Conservation (phyloP, 2,329 filamentous ascomycete genomes). For the Exophiala sp. region DNA sequence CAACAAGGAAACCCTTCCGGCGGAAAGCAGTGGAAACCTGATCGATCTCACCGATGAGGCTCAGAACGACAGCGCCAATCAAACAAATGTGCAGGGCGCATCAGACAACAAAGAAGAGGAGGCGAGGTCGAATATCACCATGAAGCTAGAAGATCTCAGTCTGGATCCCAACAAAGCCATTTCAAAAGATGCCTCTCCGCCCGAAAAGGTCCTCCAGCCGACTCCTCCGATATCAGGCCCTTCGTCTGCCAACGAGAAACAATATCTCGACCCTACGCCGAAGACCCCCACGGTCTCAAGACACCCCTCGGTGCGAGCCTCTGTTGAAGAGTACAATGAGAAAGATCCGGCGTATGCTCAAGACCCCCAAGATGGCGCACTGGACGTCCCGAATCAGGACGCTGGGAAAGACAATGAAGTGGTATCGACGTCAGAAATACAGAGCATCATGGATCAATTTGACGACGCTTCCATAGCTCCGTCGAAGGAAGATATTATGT, state of each 20-base stretch:
- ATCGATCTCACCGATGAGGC: conserved; percentile 12
- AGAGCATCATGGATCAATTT: conserved; percentile 97
- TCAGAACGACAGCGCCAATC: neutral
- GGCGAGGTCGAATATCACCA: neutral
- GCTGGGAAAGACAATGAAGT: conserved; percentile 48
- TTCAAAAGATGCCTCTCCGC: conserved; percentile 1
- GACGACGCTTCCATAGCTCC: conserved; percentile 69
- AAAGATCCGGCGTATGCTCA: conserved; percentile 21
- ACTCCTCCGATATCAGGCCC: conserved; percentile 35
- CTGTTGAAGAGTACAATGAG: conserved; percentile 24
- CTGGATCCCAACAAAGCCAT: conserved; percentile 3
- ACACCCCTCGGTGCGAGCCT: conserved; percentile 31
- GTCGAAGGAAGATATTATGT: conserved; percentile 83
- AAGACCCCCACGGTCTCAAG: conserved; percentile 43
- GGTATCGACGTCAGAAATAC: conserved; percentile 78
- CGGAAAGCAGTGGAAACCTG: conserved; percentile 10
- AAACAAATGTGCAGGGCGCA: neutral
- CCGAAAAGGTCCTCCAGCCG: conserved; percentile 21
- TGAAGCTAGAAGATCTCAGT: conserved; percentile 8
- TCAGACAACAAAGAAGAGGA: conserved; percentile 1
- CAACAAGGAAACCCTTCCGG: conserved; percentile 11
- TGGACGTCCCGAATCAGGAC: conserved; percentile 46
- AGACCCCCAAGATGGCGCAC: conserved; percentile 49
- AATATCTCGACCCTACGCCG: conserved; percentile 50
- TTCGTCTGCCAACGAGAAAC: conserved; percentile 44